Evolutionary conservation across 805 yeast species (phyloP).

Genomic region (Cyberlindnera japonica): DNA sequence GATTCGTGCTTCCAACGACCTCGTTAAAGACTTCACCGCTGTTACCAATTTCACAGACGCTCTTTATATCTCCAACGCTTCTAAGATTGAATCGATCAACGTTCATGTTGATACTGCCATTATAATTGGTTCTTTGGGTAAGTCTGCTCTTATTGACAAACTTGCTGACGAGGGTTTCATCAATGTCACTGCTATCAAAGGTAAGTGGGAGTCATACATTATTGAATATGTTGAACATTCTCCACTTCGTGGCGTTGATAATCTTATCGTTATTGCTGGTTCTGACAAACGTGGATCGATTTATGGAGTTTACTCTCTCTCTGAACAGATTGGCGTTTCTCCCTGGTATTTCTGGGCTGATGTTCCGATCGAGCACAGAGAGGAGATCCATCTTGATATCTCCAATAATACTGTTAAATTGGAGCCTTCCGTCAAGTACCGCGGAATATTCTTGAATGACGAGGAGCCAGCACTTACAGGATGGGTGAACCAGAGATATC

Average conservation of each 20-base stretch:
- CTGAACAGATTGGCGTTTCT: conserved; percentile 15
- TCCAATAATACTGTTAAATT: background rate
- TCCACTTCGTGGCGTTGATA: conserved; percentile 3
- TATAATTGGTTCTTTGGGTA: conserved; percentile 14
- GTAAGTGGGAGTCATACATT: conserved; percentile 12
- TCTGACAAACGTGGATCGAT: conserved; percentile 16
- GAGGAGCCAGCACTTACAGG: conserved; percentile 16
- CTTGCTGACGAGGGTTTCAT: conserved; percentile 1
- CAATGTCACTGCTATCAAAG: conserved; percentile 3
- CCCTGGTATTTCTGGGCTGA: conserved; percentile 17
- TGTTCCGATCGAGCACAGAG: conserved; percentile 5
- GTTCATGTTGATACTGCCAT: conserved; percentile 8
- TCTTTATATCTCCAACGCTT: background rate
- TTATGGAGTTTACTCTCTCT: conserved; percentile 11
- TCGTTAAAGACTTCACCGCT: conserved; percentile 6
- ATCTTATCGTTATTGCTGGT: conserved; percentile 10
- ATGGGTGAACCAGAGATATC: conserved; percentile 9
- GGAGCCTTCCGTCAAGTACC: conserved; percentile 13
- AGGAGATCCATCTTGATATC: conserved; percentile 4
- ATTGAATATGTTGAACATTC: conserved; percentile 5
- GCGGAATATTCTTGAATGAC: conserved; percentile 15
- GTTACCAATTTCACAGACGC: conserved; percentile 5
- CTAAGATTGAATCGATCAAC: background rate
- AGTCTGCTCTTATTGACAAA: conserved; percentile 7
- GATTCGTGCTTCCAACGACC: conserved; percentile 9